Evolutionary conservation across 176 grass and related monocot genomes (phyloP).

Genomic region (Phoenix dactylifera): DNA sequence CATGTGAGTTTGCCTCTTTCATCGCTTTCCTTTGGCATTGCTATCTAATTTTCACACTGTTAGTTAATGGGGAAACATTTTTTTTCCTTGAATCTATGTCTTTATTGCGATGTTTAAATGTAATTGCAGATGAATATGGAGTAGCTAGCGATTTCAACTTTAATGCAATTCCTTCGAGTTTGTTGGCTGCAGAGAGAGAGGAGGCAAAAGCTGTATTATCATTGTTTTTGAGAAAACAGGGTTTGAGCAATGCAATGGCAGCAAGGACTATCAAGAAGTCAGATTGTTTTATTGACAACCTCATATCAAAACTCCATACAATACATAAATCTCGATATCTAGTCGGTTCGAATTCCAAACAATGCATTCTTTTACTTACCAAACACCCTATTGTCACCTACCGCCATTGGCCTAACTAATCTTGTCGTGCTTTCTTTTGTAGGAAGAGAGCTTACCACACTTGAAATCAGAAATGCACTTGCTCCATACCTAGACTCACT

Average conservation of each 20-base stretch:
- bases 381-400: too few relatives aligned
- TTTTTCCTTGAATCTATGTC: too few relatives aligned
- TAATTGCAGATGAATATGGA: neutral
- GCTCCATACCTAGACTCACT: slow-evolving; percentile 35
- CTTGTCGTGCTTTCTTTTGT: slow-evolving; percentile 11
- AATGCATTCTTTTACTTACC: neutral
- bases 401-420: neutral
- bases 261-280: slow-evolving; percentile 74
- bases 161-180: slow-evolving; percentile 36
- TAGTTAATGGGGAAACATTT: neutral
- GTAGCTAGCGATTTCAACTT: slow-evolving; percentile 20
- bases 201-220: slow-evolving; percentile 90
- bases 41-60: slow-evolving; percentile 16
- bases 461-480: slow-evolving; percentile 46
- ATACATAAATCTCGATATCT: slow-evolving; percentile 78
- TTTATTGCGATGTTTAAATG: too few relatives aligned
- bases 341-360: slow-evolving; percentile 38
- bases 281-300: slow-evolving; percentile 72
- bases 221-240: slow-evolving; percentile 73
- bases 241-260: slow-evolving; percentile 61
- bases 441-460: slow-evolving; percentile 93
- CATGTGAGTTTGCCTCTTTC: slow-evolving; percentile 35
- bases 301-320: slow-evolving; percentile 59
- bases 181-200: slow-evolving; percentile 77
- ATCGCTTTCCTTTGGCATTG: slow-evolving; percentile 12